These are phyloP conservation scores for Penicilliopsis zonata DNA, from an alignment of 495 filamentous ascomycete genomes.

Conservation along the genomic window DNA sequence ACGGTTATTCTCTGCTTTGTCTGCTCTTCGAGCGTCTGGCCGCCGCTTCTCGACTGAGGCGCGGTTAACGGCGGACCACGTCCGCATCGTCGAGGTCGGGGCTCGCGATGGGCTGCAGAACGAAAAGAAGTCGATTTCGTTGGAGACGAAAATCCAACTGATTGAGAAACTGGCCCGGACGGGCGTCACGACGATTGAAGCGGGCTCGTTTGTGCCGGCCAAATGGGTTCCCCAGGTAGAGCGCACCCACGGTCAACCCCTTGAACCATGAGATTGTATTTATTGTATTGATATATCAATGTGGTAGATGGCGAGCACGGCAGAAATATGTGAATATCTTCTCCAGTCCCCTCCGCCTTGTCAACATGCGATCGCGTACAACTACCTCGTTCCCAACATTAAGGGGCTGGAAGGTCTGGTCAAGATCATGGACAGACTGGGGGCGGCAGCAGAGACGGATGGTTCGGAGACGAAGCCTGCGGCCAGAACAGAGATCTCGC, in stretches of 20 bases:
- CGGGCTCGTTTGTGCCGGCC: conserved; percentile 86
- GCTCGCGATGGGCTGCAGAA: conserved; percentile 94
- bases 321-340: conserved; percentile 66
- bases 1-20: conserved; percentile 21
- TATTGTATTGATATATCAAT: neutral
- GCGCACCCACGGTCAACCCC: neutral
- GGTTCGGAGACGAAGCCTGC: conserved; percentile 20
- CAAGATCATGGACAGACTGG: conserved; percentile 29
- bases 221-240: conserved; percentile 96
- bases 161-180: conserved; percentile 72
- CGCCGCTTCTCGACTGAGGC: conserved; percentile 32
- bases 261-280: neutral
- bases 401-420: conserved; percentile 57
- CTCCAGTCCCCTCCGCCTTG: conserved; percentile 47
- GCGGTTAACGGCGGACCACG: conserved; percentile 40
- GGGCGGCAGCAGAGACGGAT: conserved; percentile 25
- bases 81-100: conserved; percentile 80
- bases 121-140: conserved; percentile 71
- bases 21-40: conserved; percentile 20
- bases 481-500: conserved; percentile 60
- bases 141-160: conserved; percentile 77
- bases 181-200: conserved; percentile 79
- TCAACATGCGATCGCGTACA: conserved; percentile 63
- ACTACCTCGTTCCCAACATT: conserved; percentile 85
- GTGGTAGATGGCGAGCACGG: conserved; percentile 79